Percentiles rank a stretch among this genome's conserved stretches.
These are phyloP conservation scores for Astrocystis sublimbata DNA, from an alignment of 495 filamentous ascomycete species.

Conservation along the genomic window DNA sequence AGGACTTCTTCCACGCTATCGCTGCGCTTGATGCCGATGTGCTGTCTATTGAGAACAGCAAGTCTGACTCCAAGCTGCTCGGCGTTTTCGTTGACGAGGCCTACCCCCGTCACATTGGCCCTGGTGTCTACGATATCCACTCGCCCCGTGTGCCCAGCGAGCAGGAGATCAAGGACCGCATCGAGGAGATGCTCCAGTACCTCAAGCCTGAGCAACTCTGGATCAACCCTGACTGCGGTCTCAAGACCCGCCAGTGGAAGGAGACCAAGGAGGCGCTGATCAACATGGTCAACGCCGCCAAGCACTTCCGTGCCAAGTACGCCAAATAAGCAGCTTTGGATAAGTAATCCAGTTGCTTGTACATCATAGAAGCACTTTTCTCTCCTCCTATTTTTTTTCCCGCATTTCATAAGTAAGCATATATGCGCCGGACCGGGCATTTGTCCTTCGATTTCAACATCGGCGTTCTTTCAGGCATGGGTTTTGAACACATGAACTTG, in stretches of 20 bases:
- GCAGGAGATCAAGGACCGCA: slow-evolving; percentile 95
- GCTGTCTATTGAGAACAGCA: slow-evolving; percentile 98
- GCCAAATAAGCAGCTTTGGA: slow-evolving; percentile 45
- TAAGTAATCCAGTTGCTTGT: not conserved
- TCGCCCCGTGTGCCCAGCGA: slow-evolving; percentile 91
- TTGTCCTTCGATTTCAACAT: slow-evolving; percentile 50
- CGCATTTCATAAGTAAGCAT: slow-evolving; percentile 13
- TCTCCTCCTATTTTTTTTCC: not conserved
- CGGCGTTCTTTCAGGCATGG: slow-evolving; percentile 47
- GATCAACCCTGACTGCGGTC: slow-evolving; percentile 98
- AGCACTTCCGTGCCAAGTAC: slow-evolving; percentile 91
- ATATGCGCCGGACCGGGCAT: slow-evolving; percentile 16
- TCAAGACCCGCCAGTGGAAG: slow-evolving; percentile 95
- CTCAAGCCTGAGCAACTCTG: slow-evolving; percentile 95
- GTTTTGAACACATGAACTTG: slow-evolving; percentile 34
- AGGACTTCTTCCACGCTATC: slow-evolving; percentile 99
- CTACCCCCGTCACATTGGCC: slow-evolving; percentile 96
- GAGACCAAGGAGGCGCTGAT: slow-evolving; percentile 91
- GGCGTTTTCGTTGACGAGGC: slow-evolving; percentile 96
- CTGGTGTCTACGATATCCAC: slow-evolving; percentile 99
- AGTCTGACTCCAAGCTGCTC: slow-evolving; percentile 98
- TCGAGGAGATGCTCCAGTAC: slow-evolving; percentile 95
- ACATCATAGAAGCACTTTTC: not conserved
- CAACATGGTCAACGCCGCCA: slow-evolving; percentile 96
- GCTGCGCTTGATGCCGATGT: slow-evolving; percentile 97